These are phyloP conservation scores for Podospora bellae-mahoneyi DNA, from an alignment of 495 filamentous ascomycete species.

Conservation along the genomic window DNA sequence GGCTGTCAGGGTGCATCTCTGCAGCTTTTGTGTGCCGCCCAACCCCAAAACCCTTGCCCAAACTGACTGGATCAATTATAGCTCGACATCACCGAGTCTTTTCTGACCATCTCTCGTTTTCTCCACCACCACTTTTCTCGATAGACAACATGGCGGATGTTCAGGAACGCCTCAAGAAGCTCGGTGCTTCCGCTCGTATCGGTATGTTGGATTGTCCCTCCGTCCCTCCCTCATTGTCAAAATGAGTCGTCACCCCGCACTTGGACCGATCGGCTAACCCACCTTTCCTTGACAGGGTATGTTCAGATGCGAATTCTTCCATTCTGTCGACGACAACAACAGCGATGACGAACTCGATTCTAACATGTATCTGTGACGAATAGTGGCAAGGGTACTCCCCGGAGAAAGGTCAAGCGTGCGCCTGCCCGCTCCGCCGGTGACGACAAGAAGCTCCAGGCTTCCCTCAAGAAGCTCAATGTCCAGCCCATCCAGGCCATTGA, in stretches of 20 bases:
- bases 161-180: conserved; percentile 69
- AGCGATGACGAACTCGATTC: neutral
- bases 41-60: conserved; percentile 16
- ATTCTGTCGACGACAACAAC: neutral
- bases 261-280: conserved; percentile 22
- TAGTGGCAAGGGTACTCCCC: conserved; percentile 96
- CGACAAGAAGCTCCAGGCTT: conserved; percentile 97
- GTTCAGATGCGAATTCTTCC: conserved; percentile 14
- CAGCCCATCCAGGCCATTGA: conserved; percentile 98
- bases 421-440: conserved; percentile 85
- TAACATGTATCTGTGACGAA: conserved; percentile 10
- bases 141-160: conserved; percentile 61
- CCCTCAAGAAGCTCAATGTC: conserved; percentile 92
- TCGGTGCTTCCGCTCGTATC: conserved; percentile 72
- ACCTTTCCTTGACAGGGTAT: conserved; percentile 27
- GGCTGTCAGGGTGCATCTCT: conserved; percentile 2
- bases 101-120: conserved; percentile 17
- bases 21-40: conserved; percentile 10
- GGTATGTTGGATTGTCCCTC: conserved; percentile 53
- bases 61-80: conserved; percentile 21
- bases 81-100: conserved; percentile 27
- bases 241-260: conserved; percentile 12
- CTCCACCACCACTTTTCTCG: conserved; percentile 20
- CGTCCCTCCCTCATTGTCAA: neutral
- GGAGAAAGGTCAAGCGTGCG: conserved; percentile 97